phyloP scores from a whole-genome alignment of 2,329 filamentous ascomycete genomes.

The Paraphoma chrysanthemicola region DNA sequence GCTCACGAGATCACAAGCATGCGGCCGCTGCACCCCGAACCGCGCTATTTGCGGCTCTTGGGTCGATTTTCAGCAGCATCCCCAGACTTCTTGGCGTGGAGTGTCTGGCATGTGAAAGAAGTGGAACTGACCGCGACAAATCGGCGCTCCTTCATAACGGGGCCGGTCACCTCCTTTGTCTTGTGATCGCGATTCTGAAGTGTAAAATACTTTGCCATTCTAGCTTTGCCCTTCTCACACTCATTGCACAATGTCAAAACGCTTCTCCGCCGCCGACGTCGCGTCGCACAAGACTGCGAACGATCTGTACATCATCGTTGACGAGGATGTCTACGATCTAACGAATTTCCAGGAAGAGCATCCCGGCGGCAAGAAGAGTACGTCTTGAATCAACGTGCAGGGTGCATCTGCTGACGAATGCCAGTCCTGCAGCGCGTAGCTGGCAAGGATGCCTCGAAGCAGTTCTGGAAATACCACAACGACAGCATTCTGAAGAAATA shows the following conservation, averaged over 20 bases:
- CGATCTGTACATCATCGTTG: slow-evolving; percentile 87
- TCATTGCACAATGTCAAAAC: slow-evolving; percentile 75
- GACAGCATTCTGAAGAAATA: slow-evolving; percentile 68
- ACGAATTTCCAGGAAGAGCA: slow-evolving; percentile 68
- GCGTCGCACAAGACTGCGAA: slow-evolving; percentile 89
- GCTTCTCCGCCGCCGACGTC: slow-evolving; percentile 83
- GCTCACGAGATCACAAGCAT: slow-evolving; percentile 39
- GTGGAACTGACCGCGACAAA: slow-evolving; percentile 17
- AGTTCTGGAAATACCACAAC: slow-evolving; percentile 72
- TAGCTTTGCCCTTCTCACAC: slow-evolving; percentile 8
- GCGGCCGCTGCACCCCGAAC: slow-evolving; percentile 28
- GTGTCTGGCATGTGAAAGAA: slow-evolving; percentile 47
- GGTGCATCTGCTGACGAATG: slow-evolving; percentile 16
- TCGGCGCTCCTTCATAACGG: slow-evolving; percentile 23
- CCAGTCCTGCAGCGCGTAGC: slow-evolving; percentile 69
- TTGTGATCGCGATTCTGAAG: slow-evolving; percentile 18
- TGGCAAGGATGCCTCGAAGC: slow-evolving; percentile 72
- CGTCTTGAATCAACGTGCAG: slow-evolving; percentile 22
- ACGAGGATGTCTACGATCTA: slow-evolving; percentile 94
- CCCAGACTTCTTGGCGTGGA: slow-evolving; percentile 38
- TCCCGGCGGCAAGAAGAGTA: slow-evolving; percentile 75
- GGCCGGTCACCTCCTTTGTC: slow-evolving; percentile 29
- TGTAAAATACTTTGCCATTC: slow-evolving; percentile 17
- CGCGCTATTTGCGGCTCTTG: slow-evolving; percentile 33
- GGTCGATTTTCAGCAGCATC: slow-evolving; percentile 26